Evolutionary conservation across 768 basidiomycete genomes (phyloP).

Genomic region (Lentinus brumalis): DNA sequence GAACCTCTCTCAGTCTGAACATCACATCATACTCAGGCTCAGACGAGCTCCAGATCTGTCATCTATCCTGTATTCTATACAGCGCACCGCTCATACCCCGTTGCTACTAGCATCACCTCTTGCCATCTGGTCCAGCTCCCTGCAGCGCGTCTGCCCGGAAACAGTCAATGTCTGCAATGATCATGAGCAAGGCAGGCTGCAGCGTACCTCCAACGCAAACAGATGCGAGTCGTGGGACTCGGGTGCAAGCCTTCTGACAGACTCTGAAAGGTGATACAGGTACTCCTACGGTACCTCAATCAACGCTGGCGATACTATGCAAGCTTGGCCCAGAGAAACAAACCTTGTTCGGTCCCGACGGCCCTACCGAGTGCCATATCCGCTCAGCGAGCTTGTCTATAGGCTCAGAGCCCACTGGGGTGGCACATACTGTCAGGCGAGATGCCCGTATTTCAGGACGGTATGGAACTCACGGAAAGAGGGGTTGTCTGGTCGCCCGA

Average conservation of each 20-base stretch:
- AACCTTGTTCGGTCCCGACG: constrained; percentile 91
- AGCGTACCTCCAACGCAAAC: constrained; percentile 69
- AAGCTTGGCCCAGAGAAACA: neutral
- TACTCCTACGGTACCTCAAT: constrained; percentile 67
- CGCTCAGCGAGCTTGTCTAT: constrained; percentile 64
- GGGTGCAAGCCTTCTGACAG: constrained; percentile 74
- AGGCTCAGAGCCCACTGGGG: constrained; percentile 79
- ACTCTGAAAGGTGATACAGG: constrained; percentile 72
- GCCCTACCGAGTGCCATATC: constrained; percentile 79
- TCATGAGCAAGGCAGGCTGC: neutral
- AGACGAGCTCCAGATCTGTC: no score
- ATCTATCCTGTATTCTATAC: no score
- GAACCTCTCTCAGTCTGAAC: no score
- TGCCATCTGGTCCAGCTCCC: constrained; percentile 22
- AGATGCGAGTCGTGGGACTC: constrained; percentile 77
- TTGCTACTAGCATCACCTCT: neutral
- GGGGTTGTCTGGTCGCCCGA: constrained; percentile 84
- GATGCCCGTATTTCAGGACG: neutral
- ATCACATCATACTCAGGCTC: no score
- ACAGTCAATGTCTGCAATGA: neutral
- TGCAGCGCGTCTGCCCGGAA: constrained; percentile 25
- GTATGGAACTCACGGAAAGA: constrained; percentile 64
- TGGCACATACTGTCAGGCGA: neutral
- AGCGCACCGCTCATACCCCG: neutral
- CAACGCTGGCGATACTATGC: neutral